Evolutionary conservation across 352 stramenopile genomes (phyloP).

Genomic region (Pythium angustatum): DNA sequence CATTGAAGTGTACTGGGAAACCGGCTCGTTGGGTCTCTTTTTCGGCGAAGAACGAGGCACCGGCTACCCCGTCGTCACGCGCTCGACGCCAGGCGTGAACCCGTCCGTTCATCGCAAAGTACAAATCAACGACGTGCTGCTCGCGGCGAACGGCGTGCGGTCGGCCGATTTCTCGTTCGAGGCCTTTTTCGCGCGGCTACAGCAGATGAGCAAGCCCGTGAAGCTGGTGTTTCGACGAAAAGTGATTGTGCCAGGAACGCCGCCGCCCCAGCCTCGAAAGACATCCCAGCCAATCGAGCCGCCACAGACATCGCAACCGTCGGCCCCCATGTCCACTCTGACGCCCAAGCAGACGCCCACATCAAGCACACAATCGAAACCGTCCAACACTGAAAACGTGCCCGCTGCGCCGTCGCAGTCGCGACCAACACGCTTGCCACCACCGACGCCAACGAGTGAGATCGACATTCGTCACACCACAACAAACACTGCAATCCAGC

Average conservation of each 20-base stretch:
- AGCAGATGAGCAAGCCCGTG: conserved; percentile 87
- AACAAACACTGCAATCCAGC: background rate
- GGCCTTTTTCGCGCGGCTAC: conserved; percentile 75
- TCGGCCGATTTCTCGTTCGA: conserved; percentile 78
- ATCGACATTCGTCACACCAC: conserved; percentile 5
- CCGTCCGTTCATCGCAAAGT: conserved; percentile 71
- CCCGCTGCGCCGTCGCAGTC: background rate
- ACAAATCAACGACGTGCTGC: conserved; percentile 70
- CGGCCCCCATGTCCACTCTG: background rate
- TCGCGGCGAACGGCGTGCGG: conserved; percentile 74
- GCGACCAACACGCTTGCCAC: conserved; percentile 6
- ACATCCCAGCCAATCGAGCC: conserved; percentile 15
- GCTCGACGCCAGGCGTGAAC: conserved; percentile 66
- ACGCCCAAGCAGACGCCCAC: background rate
- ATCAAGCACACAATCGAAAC: background rate
- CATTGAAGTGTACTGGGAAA: conserved; percentile 83
- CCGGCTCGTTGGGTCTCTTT: conserved; percentile 76
- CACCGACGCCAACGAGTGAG: background rate
- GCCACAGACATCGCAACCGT: background rate
- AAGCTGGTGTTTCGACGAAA: conserved; percentile 63
- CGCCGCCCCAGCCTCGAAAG: conserved; percentile 19
- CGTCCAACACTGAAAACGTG: background rate
- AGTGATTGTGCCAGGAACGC: conserved; percentile 12
- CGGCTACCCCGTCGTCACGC: conserved; percentile 76
- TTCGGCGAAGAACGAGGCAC: conserved; percentile 77